Evolutionary conservation across 352 stramenopile species (phyloP).

Genomic region (Poterioochromonas sp.): DNA sequence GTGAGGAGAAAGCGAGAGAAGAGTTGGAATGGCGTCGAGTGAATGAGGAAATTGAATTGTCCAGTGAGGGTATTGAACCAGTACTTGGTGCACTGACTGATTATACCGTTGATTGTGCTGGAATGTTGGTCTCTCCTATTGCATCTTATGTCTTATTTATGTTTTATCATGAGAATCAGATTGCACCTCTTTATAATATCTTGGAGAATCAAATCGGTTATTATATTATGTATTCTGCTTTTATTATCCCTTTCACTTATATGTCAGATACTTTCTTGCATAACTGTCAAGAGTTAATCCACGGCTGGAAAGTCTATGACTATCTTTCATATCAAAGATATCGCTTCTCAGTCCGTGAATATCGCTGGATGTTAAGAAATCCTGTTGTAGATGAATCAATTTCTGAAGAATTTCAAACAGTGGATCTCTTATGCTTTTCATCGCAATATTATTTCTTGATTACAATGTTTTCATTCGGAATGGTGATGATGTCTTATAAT

Average conservation of each 20-base stretch:
- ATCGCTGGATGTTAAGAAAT: conserved; percentile 76
- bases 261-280: conserved; percentile 85
- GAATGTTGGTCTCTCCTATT: conserved; percentile 36
- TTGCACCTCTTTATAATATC: conserved; percentile 82
- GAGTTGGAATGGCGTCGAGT: conserved; percentile 79
- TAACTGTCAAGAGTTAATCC: conserved; percentile 86
- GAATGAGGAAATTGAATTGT: conserved; percentile 85
- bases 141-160: conserved; percentile 44
- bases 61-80: conserved; percentile 80
- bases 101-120: conserved; percentile 71
- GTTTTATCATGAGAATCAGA: conserved; percentile 73
- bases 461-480: conserved; percentile 64
- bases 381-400: conserved; percentile 80
- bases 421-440: conserved; percentile 90
- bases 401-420: conserved; percentile 72
- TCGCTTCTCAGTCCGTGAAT: conserved; percentile 80
- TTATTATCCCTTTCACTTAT: conserved; percentile 86
- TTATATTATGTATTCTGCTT: conserved; percentile 78
- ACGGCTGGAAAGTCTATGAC: conserved; percentile 94
- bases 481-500: conserved; percentile 79
- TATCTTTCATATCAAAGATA: conserved; percentile 91
- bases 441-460: conserved; percentile 81
- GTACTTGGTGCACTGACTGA: conserved; percentile 74
- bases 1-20: conserved; percentile 78
- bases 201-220: conserved; percentile 62